phyloP scores from a whole-genome alignment of 208 protist genomes.

The Angomonas ambiguus region DNA sequence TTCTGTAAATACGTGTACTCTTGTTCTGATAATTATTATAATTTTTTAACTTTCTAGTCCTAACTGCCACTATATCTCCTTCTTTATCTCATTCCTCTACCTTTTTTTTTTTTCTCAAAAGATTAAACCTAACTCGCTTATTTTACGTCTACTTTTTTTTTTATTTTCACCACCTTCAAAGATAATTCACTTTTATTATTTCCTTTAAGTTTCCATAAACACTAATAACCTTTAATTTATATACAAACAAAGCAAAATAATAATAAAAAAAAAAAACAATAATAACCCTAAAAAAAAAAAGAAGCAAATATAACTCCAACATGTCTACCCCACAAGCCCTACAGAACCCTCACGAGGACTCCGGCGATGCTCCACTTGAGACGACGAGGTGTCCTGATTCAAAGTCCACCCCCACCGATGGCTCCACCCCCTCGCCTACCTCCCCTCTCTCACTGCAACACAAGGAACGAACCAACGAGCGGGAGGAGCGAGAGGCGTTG shows the following conservation, averaged over 20 bases:
- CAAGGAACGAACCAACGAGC: not conserved
- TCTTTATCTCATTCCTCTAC: not conserved
- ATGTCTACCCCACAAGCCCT: not conserved
- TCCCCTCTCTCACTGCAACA: not conserved
- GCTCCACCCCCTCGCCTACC: not conserved
- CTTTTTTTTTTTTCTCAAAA: not conserved
- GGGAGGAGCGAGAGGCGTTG: constrained; percentile 16
- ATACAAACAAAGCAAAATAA: too few relatives aligned
- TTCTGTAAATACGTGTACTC: too few relatives aligned
- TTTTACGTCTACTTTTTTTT: constrained; percentile 3
- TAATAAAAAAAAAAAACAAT: too few relatives aligned
- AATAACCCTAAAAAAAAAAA: too few relatives aligned
- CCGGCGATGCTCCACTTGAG: too few relatives aligned
- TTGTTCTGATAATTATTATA: too few relatives aligned
- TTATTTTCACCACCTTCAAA: not conserved
- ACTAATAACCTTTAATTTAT: too few relatives aligned
- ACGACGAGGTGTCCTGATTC: too few relatives aligned
- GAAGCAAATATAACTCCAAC: too few relatives aligned
- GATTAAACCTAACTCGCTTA: not conserved
- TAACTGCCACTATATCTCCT: not conserved
- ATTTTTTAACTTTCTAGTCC: not conserved
- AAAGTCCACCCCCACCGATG: too few relatives aligned
- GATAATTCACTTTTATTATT: too few relatives aligned
- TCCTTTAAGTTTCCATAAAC: too few relatives aligned
- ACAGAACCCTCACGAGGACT: not conserved